These are phyloP conservation scores for Gamsiella multidivaricata DNA, from an alignment of 192 early-diverging fungal genomes.

Conservation along the genomic window DNA sequence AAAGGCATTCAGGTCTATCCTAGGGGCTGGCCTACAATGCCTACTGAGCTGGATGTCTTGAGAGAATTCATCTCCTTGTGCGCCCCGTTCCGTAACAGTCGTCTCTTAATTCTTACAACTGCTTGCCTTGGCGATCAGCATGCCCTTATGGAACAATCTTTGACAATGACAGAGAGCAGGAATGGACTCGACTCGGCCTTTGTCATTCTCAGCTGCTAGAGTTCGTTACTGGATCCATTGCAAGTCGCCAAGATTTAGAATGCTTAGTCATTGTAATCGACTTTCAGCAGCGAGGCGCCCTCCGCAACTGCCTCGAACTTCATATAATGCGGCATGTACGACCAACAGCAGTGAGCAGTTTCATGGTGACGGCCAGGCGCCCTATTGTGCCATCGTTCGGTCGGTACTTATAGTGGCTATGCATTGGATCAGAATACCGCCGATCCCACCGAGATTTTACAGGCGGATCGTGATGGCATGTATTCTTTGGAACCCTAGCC, in stretches of 20 bases:
- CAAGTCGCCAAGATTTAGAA: neutral
- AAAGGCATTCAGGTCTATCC: too few species aligned
- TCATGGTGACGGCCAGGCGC: too few species aligned
- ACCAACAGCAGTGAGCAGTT: conserved; percentile 17
- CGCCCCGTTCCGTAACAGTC: conserved; percentile 17
- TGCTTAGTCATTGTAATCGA: conserved; percentile 11
- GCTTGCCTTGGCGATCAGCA: conserved; percentile 1
- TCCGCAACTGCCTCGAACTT: conserved; percentile 28
- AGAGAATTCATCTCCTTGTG: neutral
- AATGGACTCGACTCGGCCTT: too few species aligned
- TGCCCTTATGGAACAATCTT: conserved; percentile 15
- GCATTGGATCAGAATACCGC: neutral
- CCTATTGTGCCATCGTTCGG: too few species aligned
- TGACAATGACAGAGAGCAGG: neutral
- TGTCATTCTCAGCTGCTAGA: too few species aligned
- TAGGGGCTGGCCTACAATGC: too few species aligned
- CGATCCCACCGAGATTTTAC: neutral
- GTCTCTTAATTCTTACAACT: conserved; percentile 19
- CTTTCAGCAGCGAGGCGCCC: conserved; percentile 20
- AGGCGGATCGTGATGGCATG: conserved; percentile 33
- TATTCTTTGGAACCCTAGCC: conserved; percentile 27
- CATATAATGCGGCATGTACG: conserved; percentile 17
- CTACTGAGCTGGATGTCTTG: conserved; percentile 3
- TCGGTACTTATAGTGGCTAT: too few species aligned
- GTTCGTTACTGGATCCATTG: neutral